Evolutionary conservation across 805 yeast genomes (phyloP).

Genomic region (Yarrowia sp.): DNA sequence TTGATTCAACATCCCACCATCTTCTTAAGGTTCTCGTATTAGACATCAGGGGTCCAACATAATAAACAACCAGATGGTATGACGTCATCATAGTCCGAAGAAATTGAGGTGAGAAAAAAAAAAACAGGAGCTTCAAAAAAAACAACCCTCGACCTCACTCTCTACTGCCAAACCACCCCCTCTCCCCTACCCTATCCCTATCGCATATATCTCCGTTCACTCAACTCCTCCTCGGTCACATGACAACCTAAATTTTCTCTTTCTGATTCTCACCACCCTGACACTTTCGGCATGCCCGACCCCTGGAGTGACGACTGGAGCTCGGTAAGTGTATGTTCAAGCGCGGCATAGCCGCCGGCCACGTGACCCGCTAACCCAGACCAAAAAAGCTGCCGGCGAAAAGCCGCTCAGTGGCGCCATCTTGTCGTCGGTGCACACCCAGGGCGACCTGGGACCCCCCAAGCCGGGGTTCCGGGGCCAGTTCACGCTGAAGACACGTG

Average conservation of each 20-base stretch:
- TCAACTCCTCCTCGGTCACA: slow-evolving; percentile 7
- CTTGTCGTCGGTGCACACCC: slow-evolving; percentile 10
- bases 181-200: too few relatives aligned
- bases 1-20: too few relatives aligned
- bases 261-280: slow-evolving; percentile 2
- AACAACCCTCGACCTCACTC: too few relatives aligned
- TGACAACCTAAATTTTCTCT: slow-evolving; percentile 32
- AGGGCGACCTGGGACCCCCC: slow-evolving; percentile 4
- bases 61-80: too few relatives aligned
- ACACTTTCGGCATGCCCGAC: slow-evolving; percentile 36
- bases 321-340: neutral
- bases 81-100: too few relatives aligned
- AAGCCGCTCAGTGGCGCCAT: slow-evolving; percentile 31
- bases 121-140: too few relatives aligned
- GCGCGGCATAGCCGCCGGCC: neutral
- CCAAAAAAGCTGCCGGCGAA: slow-evolving; percentile 15
- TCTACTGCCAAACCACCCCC: too few relatives aligned
- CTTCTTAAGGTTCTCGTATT: too few relatives aligned
- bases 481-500: slow-evolving; percentile 34
- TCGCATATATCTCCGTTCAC: too few relatives aligned
- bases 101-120: too few relatives aligned
- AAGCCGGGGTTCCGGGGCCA: slow-evolving; percentile 32
- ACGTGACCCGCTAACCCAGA: slow-evolving; percentile 11
- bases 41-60: too few relatives aligned
- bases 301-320: slow-evolving; percentile 39